Percentiles rank a stretch among this genome's conserved stretches.
Conservation (phyloP, 495 filamentous ascomycete genomes). For the Hypoxylon trugodes region DNA sequence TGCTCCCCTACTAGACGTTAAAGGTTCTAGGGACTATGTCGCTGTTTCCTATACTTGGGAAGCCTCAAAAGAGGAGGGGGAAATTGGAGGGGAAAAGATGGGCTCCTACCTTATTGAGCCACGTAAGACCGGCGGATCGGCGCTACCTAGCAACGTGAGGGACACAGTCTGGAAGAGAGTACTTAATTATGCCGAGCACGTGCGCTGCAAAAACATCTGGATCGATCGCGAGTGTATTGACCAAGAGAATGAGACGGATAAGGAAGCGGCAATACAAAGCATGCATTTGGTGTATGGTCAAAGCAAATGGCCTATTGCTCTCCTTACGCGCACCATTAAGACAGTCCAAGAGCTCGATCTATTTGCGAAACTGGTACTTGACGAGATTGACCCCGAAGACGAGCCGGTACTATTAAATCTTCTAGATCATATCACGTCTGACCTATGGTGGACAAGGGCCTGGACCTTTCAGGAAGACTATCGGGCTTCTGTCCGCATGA, state of each 20-base stretch:
- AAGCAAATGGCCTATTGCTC: slow-evolving; percentile 43
- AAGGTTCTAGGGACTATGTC: slow-evolving; percentile 36
- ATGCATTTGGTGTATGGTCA: slow-evolving; percentile 54
- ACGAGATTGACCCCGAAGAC: slow-evolving; percentile 29
- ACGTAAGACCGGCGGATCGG: slow-evolving; percentile 28
- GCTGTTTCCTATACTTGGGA: slow-evolving; percentile 47
- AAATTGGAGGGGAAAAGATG: slow-evolving; percentile 1
- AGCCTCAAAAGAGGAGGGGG: slow-evolving; percentile 36
- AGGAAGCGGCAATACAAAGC: slow-evolving; percentile 49
- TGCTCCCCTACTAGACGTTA: slow-evolving; percentile 24
- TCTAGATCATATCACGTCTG: slow-evolving; percentile 39
- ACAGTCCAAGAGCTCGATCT: slow-evolving; percentile 40
- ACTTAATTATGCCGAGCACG: slow-evolving; percentile 36
- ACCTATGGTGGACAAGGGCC: slow-evolving; percentile 46
- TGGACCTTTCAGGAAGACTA: slow-evolving; percentile 49
- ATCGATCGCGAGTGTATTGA: slow-evolving; percentile 55
- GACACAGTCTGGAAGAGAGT: slow-evolving; percentile 36
- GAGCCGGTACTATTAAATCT: slow-evolving; percentile 37
- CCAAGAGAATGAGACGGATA: slow-evolving; percentile 44
- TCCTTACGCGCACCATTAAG: slow-evolving; percentile 40
- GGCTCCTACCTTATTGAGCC: slow-evolving; percentile 36
- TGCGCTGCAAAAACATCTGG: slow-evolving; percentile 48
- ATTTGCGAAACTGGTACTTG: slow-evolving; percentile 28
- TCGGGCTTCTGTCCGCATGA: slow-evolving; percentile 41
- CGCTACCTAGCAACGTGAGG: slow-evolving; percentile 39